Percentiles rank a stretch among this genome's conserved stretches.
phyloP scores from a whole-genome alignment of 768 basidiomycete species.

The Phlebiopsis gigantea region DNA sequence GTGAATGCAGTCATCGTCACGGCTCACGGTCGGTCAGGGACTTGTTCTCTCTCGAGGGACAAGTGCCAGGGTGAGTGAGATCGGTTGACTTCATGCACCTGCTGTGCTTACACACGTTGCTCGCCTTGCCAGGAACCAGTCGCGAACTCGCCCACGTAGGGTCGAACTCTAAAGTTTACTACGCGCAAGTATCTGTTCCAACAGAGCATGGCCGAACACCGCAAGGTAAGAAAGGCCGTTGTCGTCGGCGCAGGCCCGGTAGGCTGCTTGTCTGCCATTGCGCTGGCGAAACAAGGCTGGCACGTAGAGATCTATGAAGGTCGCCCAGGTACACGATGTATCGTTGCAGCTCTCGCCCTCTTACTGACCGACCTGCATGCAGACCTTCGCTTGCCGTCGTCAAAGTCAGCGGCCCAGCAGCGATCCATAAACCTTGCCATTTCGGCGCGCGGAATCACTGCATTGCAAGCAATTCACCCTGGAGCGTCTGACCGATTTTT shows the following conservation, averaged over 20 bases:
- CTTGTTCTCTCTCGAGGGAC: too few relatives aligned
- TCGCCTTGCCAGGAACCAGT: too few relatives aligned
- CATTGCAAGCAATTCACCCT: conserved; percentile 76
- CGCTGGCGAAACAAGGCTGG: conserved; percentile 87
- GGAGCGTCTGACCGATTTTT: conserved; percentile 66
- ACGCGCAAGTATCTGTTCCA: neutral
- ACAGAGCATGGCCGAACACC: neutral
- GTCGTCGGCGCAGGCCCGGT: conserved; percentile 91
- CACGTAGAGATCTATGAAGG: conserved; percentile 73
- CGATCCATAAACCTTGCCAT: conserved; percentile 97
- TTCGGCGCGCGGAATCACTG: conserved; percentile 88
- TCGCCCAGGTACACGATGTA: conserved; percentile 58
- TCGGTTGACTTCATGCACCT: too few relatives aligned
- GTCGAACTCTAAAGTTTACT: neutral
- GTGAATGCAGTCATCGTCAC: neutral
- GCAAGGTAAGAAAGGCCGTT: conserved; percentile 40
- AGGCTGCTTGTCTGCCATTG: conserved; percentile 84
- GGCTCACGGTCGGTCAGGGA: neutral
- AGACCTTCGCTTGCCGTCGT: conserved; percentile 75
- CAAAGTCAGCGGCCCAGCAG: conserved; percentile 60
- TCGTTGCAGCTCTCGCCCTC: neutral
- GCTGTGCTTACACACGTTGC: too few relatives aligned
- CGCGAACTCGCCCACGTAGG: neutral
- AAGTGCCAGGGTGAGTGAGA: too few relatives aligned
- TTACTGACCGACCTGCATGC: neutral